Evolutionary conservation across 129 eudicot species (phyloP).

Genomic region (Chrysanthemum seticuspe): DNA sequence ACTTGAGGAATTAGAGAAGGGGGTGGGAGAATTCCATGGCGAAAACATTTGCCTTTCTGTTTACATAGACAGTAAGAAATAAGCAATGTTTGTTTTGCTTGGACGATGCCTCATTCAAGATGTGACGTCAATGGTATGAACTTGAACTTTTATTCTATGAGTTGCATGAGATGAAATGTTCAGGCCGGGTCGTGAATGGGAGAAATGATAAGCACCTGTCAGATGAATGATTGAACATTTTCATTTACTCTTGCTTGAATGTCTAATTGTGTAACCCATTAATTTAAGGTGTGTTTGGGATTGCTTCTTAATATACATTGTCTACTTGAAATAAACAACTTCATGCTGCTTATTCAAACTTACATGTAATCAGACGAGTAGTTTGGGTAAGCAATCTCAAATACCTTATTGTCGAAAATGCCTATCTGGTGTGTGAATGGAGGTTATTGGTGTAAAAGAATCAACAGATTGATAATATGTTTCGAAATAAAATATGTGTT

Average conservation of each 20-base stretch:
- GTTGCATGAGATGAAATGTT: slow-evolving; percentile 13
- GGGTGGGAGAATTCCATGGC: slow-evolving; percentile 1
- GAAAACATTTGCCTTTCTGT: slow-evolving; percentile 6
- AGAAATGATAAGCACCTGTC: slow-evolving; percentile 10
- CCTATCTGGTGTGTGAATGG: background rate
- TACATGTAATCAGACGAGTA: too few relatives aligned
- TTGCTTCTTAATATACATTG: too few relatives aligned
- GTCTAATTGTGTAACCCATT: slow-evolving; percentile 5
- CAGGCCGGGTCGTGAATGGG: background rate
- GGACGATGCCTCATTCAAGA: background rate
- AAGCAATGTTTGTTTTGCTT: background rate
- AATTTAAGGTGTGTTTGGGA: background rate
- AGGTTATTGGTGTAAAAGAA: background rate
- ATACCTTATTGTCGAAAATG: too few relatives aligned
- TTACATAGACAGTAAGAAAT: background rate
- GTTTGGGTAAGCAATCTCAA: too few relatives aligned
- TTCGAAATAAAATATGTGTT: background rate
- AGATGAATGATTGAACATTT: background rate
- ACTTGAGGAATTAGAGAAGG: slow-evolving; percentile 11
- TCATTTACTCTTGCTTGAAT: background rate
- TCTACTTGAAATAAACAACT: too few relatives aligned
- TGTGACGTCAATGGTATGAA: background rate
- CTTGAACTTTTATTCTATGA: background rate
- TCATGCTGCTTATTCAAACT: too few relatives aligned
- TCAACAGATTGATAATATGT: background rate